A percentile compares a stretch with the other conserved stretches of the same genome.
Conservation (phyloP, 257 asterid genomes). For the Primulina huaijiensis region DNA sequence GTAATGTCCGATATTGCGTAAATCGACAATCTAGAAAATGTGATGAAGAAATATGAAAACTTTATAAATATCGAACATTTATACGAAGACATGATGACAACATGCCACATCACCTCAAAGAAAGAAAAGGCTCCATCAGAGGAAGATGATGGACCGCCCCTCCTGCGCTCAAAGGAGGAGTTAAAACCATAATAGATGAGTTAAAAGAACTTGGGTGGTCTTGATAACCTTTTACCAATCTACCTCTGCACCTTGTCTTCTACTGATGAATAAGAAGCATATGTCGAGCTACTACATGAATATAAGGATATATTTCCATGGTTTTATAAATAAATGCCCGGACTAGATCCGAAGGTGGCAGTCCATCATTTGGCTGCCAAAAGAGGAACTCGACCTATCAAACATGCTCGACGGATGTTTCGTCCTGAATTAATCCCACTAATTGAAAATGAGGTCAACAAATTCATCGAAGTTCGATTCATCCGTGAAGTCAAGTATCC, state of each 20-base stretch:
- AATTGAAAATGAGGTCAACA: too few species aligned
- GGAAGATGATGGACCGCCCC: not conserved
- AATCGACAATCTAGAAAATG: too few species aligned
- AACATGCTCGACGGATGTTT: too few species aligned
- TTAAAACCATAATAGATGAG: not conserved
- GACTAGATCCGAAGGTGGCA: constrained; percentile 9
- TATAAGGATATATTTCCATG: constrained; percentile 11
- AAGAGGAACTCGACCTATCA: too few species aligned
- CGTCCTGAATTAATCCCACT: too few species aligned
- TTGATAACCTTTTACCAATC: not conserved
- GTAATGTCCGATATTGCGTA: too few species aligned
- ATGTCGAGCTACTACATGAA: not conserved
- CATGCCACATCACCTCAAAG: too few species aligned
- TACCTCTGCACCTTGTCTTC: not conserved
- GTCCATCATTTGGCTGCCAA: not conserved
- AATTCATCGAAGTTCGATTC: too few species aligned
- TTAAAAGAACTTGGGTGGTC: not conserved
- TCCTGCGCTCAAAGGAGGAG: not conserved
- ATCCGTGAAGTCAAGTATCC: too few species aligned
- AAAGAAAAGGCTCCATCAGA: not conserved
- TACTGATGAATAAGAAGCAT: not conserved
- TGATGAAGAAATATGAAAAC: too few species aligned
- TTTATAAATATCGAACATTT: too few species aligned
- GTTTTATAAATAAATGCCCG: constrained; percentile 17
- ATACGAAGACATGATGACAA: too few species aligned